Conservation (phyloP, 306 rosid species). For the Sechiopsis laciniata region DNA sequence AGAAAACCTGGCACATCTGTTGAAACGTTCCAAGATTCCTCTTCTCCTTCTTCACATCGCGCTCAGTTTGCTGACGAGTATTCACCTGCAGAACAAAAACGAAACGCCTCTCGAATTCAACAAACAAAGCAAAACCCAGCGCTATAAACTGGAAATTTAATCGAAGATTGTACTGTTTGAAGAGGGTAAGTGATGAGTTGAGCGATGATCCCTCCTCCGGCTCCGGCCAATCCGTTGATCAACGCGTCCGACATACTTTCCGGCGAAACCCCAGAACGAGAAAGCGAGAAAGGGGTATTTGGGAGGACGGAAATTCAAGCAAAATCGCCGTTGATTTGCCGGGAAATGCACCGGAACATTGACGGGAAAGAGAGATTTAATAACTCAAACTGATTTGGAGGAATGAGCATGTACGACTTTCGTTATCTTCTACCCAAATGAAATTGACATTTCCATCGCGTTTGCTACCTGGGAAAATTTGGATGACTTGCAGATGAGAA, state of each 20-base stretch:
- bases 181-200: conserved; percentile 97
- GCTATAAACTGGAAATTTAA: not conserved
- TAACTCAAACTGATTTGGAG: no score
- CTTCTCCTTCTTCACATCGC: conserved; percentile 16
- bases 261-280: conserved; percentile 11
- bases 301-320: not conserved
- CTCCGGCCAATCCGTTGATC: conserved; percentile 96
- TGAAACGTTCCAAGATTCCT: no score
- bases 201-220: conserved; percentile 97
- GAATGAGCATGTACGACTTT: no score
- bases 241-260: conserved; percentile 80
- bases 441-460: conserved; percentile 8
- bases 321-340: not conserved
- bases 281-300: not conserved
- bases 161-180: conserved; percentile 49
- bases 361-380: conserved; percentile 7
- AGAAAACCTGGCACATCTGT: no score
- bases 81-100: conserved; percentile 55
- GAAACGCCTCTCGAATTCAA: not conserved
- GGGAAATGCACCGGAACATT: conserved; percentile 14
- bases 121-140: not conserved
- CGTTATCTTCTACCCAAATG: no score
- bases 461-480: conserved; percentile 6
- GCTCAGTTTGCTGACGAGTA: conserved; percentile 94
- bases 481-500: not conserved